phyloP scores from a whole-genome alignment of 768 basidiomycete species.

The Lentinula sp. region DNA sequence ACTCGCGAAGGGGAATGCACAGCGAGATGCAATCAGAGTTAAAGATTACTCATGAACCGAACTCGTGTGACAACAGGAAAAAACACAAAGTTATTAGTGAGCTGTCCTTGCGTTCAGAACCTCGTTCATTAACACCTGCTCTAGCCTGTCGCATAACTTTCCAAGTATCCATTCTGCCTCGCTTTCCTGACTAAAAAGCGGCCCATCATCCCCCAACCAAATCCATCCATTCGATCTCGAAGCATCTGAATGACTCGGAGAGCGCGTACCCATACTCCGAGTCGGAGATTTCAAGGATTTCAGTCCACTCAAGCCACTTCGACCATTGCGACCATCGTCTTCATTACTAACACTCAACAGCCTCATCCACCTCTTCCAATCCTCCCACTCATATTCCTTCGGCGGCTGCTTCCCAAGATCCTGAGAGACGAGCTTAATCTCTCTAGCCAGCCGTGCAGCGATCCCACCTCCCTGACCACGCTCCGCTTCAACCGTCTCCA shows the following conservation, averaged over 20 bases:
- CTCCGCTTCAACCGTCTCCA: slow-evolving; percentile 25
- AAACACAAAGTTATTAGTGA: background rate
- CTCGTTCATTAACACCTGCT: slow-evolving; percentile 24
- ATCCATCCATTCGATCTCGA: slow-evolving; percentile 19
- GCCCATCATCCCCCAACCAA: slow-evolving; percentile 34
- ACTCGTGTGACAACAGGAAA: too few relatives aligned
- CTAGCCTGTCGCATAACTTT: slow-evolving; percentile 26
- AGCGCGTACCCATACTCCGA: background rate
- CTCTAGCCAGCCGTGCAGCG: slow-evolving; percentile 22
- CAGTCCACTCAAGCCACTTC: background rate
- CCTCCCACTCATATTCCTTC: slow-evolving; percentile 28
- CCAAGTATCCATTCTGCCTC: slow-evolving; percentile 34
- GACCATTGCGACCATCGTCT: background rate
- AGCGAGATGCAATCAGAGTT: too few relatives aligned
- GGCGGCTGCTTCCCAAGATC: slow-evolving; percentile 22
- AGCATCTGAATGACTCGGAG: background rate
- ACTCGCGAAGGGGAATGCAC: too few relatives aligned
- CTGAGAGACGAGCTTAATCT: slow-evolving; percentile 22
- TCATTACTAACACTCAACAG: slow-evolving; percentile 20
- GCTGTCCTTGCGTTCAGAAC: background rate
- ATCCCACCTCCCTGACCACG: slow-evolving; percentile 19
- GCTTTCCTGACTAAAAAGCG: slow-evolving; percentile 27
- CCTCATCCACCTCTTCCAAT: slow-evolving; percentile 27
- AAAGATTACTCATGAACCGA: too few relatives aligned
- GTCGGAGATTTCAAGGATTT: slow-evolving; percentile 5